Percentiles rank a stretch among this genome's conserved stretches.
Evolutionary conservation across 1,139 yeast species (phyloP).

Genomic region (Saccharomyces hybrid): DNA sequence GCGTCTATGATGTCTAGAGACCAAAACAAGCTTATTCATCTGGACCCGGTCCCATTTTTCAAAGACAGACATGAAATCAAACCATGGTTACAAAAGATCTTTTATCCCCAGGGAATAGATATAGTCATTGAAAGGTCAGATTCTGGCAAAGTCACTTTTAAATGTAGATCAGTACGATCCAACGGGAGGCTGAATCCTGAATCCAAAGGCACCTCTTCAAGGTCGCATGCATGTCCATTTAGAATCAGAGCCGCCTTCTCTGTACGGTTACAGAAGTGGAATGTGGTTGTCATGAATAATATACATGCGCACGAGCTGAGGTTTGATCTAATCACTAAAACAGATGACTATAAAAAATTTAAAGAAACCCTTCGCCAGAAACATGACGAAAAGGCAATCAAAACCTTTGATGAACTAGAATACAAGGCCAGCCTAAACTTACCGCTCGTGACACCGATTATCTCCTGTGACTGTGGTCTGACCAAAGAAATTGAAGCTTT

Average conservation of each 20-base stretch:
- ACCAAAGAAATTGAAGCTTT: conserved; percentile 28
- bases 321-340: conserved; percentile 24
- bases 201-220: background rate
- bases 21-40: conserved; percentile 22
- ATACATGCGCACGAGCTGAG: conserved; percentile 37
- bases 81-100: conserved; percentile 52
- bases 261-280: conserved; percentile 49
- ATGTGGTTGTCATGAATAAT: conserved; percentile 52
- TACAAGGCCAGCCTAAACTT: conserved; percentile 27
- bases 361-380: conserved; percentile 24
- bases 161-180: conserved; percentile 43
- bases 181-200: conserved; percentile 13
- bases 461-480: conserved; percentile 33
- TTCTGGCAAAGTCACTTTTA: conserved; percentile 55
- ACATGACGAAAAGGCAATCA: conserved; percentile 29
- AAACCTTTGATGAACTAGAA: conserved; percentile 32
- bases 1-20: background rate
- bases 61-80: conserved; percentile 44
- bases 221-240: conserved; percentile 47
- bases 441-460: conserved; percentile 28
- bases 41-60: conserved; percentile 34
- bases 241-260: conserved; percentile 63
- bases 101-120: conserved; percentile 43
- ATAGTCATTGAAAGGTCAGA: conserved; percentile 64
- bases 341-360: conserved; percentile 32